Evolutionary conservation across 2,329 filamentous ascomycete species (phyloP).

Genomic region (Alternaria novae-zelandiae): DNA sequence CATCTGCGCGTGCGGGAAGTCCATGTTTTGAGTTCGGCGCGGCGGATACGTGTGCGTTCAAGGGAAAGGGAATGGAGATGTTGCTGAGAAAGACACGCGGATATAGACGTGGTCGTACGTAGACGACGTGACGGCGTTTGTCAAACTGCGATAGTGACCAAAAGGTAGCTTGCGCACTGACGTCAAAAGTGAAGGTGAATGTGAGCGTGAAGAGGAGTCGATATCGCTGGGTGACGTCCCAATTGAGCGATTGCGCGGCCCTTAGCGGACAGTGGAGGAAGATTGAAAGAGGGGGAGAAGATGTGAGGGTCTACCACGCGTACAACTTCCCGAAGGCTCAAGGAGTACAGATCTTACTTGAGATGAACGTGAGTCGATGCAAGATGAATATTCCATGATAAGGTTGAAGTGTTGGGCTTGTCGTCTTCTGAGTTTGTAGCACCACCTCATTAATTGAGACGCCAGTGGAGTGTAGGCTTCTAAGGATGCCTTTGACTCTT

Average conservation of each 20-base stretch:
- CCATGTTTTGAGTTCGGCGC: background rate
- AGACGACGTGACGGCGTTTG: background rate
- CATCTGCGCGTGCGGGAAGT: constrained; percentile 7
- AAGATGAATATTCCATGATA: background rate
- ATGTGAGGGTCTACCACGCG: constrained; percentile 5
- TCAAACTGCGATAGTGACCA: background rate
- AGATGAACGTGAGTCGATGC: constrained; percentile 13
- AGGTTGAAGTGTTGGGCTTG: background rate
- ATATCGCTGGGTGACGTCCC: background rate
- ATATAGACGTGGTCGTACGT: background rate
- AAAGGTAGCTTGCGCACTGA: background rate
- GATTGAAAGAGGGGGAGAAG: background rate
- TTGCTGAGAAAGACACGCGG: background rate
- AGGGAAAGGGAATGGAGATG: background rate
- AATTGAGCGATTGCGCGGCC: background rate
- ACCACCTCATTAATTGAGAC: background rate
- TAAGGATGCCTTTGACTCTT: background rate
- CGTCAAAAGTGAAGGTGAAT: constrained; percentile 2
- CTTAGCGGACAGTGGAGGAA: background rate
- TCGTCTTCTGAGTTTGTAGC: background rate
- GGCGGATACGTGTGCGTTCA: background rate
- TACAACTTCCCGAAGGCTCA: constrained; percentile 23
- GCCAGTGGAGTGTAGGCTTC: background rate
- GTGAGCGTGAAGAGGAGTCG: background rate
- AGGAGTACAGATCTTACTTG: constrained; percentile 12